These are phyloP conservation scores for Candida qinlingensis DNA, from an alignment of 805 yeast species.

Conservation along the genomic window DNA sequence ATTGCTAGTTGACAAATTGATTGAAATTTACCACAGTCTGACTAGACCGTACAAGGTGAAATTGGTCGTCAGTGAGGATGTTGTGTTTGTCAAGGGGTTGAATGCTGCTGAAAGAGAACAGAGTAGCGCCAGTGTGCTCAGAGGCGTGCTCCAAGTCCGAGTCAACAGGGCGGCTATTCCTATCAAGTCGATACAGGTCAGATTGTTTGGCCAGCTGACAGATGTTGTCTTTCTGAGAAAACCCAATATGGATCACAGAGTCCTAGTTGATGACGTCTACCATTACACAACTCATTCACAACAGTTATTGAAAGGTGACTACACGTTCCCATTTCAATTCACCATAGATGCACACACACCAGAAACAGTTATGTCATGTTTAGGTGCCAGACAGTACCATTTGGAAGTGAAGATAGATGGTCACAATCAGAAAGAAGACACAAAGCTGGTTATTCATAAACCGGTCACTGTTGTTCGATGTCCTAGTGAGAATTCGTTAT, in stretches of 20 bases:
- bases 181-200: conserved; percentile 11
- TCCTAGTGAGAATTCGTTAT: conserved; percentile 12
- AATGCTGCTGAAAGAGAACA: conserved; percentile 14
- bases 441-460: neutral
- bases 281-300: conserved; percentile 3
- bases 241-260: neutral
- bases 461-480: conserved; percentile 12
- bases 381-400: conserved; percentile 15
- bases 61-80: conserved; percentile 9
- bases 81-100: conserved; percentile 17
- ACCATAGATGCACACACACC: conserved; percentile 16
- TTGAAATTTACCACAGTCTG: neutral
- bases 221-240: conserved; percentile 8
- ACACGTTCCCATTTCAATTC: conserved; percentile 22
- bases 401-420: conserved; percentile 9
- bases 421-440: neutral
- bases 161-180: conserved; percentile 8
- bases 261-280: conserved; percentile 13
- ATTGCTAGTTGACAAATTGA: neutral
- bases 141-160: conserved; percentile 13
- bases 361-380: conserved; percentile 10
- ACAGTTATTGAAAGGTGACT: conserved; percentile 13
- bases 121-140: conserved; percentile 6
- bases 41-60: conserved; percentile 1
- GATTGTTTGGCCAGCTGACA: conserved; percentile 11